Percentiles rank a stretch among this genome's conserved stretches.
Conservation (phyloP, 345 rosid genomes). For the Brassica nigra region DNA sequence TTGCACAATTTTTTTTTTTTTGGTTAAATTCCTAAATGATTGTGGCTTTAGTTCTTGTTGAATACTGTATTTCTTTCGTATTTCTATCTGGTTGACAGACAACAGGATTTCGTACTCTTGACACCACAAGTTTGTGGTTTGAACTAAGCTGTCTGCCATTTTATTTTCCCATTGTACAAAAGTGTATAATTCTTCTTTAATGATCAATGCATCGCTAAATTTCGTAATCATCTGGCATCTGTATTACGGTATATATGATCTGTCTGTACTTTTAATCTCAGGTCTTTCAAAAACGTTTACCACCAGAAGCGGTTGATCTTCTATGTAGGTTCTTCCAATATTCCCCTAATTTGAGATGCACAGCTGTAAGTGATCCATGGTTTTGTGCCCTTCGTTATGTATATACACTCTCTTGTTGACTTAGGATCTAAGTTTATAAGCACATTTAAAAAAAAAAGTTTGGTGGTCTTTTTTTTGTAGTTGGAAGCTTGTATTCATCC, state of each 20-base stretch:
- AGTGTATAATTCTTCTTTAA: not conserved
- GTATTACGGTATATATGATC: constrained; percentile 1
- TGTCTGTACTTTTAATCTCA: constrained; percentile 17
- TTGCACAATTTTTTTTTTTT: not conserved
- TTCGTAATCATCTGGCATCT: not conserved
- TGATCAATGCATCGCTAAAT: not conserved
- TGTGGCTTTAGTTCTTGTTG: constrained; percentile 14
- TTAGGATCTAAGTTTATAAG: not conserved
- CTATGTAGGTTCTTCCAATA: constrained; percentile 94
- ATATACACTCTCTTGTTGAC: not conserved
- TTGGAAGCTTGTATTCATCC: constrained; percentile 93
- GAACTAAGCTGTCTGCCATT: not conserved
- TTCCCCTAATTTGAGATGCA: constrained; percentile 93
- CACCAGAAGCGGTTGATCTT: constrained; percentile 98
- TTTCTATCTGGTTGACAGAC: not conserved
- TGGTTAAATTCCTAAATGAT: not conserved
- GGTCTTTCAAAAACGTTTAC: constrained; percentile 73
- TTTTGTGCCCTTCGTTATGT: not conserved
- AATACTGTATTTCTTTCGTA: not conserved
- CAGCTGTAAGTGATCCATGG: constrained; percentile 69
- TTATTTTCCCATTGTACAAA: not conserved
- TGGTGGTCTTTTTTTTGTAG: constrained; percentile 42
- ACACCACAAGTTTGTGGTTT: not conserved
- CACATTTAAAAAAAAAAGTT: not conserved
- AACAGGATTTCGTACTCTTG: not conserved